Conservation (phyloP, 306 rosid genomes). For the Notholithocarpus densiflorus region DNA sequence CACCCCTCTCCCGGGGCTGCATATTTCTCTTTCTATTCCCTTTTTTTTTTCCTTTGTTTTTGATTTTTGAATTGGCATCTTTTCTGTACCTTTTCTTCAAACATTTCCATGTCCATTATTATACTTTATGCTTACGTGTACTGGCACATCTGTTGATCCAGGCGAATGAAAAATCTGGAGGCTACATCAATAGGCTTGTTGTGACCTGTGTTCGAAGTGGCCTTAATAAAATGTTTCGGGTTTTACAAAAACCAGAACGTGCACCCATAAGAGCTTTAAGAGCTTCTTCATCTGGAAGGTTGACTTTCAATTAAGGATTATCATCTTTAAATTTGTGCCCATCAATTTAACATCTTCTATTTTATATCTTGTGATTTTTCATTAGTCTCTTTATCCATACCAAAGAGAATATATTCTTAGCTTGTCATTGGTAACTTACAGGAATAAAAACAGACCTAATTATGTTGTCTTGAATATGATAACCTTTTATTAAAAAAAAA, state of each 20-base stretch:
- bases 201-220: conserved; percentile 97
- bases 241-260: conserved; percentile 97
- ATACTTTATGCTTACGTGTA: conserved; percentile 13
- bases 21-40: background rate
- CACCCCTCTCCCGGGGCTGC: conserved; percentile 4
- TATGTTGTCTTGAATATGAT: background rate
- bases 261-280: conserved; percentile 94
- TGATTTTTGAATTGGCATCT: conserved; percentile 2
- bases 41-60: conserved; percentile 5
- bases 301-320: conserved; percentile 28
- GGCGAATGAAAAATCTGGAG: conserved; percentile 94
- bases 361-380: background rate
- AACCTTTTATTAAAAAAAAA: too few relatives aligned
- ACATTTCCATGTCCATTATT: conserved; percentile 12
- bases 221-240: conserved; percentile 82
- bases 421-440: background rate
- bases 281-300: conserved; percentile 99
- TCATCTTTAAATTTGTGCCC: conserved; percentile 18
- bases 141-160: conserved; percentile 37
- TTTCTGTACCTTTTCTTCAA: background rate
- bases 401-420: background rate
- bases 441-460: background rate
- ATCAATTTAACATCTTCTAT: conserved; percentile 18
- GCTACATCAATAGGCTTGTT: conserved; percentile 78
- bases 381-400: conserved; percentile 14